phyloP scores from a whole-genome alignment of 208 protist species.

The Leishmania lainsoni region DNA sequence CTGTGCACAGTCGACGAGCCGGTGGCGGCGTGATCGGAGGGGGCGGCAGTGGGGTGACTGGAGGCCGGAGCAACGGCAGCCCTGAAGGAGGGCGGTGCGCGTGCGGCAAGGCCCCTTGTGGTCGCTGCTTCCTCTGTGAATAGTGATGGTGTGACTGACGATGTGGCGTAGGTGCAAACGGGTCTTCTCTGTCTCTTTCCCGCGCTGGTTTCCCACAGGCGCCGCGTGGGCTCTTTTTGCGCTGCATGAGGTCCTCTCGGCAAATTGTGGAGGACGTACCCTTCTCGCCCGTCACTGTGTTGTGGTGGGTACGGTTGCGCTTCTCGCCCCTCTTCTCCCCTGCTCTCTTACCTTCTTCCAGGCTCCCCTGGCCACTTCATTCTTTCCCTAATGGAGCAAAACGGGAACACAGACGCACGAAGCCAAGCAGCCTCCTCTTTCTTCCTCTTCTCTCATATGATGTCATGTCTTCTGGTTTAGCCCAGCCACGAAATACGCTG shows the following conservation, averaged over 20 bases:
- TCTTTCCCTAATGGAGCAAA: background rate
- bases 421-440: too few species aligned
- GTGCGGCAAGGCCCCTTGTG: conserved; percentile 58
- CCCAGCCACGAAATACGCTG: background rate
- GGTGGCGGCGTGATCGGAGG: conserved; percentile 7
- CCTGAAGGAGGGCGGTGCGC: conserved; percentile 30
- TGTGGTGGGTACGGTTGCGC: background rate
- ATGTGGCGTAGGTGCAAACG: background rate
- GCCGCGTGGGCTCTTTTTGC: background rate
- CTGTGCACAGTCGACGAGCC: conserved; percentile 21
- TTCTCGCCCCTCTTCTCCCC: background rate
- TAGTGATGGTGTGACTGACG: background rate
- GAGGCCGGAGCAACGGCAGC: background rate
- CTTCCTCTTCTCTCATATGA: background rate
- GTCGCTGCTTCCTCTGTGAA: conserved; percentile 75
- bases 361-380: background rate
- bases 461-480: background rate
- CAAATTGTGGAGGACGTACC: background rate
- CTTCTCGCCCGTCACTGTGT: background rate
- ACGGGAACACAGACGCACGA: background rate
- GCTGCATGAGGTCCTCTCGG: background rate
- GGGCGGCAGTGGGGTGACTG: background rate
- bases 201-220: background rate
- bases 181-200: background rate
- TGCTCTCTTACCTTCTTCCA: background rate